Percentiles rank a stretch among this genome's conserved stretches.
These are phyloP conservation scores for Naematelia encephala DNA, from an alignment of 768 basidiomycete genomes.

Conservation along the genomic window DNA sequence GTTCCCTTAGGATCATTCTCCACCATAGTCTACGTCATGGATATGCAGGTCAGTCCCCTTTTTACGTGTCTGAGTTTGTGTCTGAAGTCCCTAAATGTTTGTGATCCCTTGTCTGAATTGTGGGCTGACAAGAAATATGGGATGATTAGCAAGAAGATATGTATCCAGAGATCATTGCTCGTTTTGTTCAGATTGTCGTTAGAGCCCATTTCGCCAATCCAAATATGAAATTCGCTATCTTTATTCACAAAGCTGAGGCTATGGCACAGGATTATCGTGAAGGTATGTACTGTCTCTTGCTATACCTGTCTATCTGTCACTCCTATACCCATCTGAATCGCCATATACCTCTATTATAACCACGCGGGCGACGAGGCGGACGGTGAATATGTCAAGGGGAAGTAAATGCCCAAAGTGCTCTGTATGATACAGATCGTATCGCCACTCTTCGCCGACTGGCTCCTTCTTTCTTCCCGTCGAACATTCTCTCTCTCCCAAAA, in stretches of 20 bases:
- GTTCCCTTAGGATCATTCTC: constrained; percentile 72
- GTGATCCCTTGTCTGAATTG: constrained; percentile 6
- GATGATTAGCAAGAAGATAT: constrained; percentile 54
- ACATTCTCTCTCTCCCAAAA: too few species aligned
- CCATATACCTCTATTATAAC: too few species aligned
- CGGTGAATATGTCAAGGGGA: too few species aligned
- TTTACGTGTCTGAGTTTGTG: not conserved
- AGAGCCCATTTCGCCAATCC: constrained; percentile 73
- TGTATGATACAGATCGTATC: too few species aligned
- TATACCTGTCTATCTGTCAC: too few species aligned
- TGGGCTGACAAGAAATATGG: too few species aligned
- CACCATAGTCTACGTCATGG: constrained; percentile 87
- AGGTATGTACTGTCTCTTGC: constrained; percentile 14
- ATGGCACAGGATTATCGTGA: constrained; percentile 82
- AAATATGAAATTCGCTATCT: constrained; percentile 76
- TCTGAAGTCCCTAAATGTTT: not conserved
- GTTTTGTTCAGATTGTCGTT: constrained; percentile 75
- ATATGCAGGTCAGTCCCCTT: constrained; percentile 69
- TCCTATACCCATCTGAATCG: too few species aligned
- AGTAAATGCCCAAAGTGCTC: too few species aligned
- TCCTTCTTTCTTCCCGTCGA: too few species aligned
- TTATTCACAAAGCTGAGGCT: constrained; percentile 92
- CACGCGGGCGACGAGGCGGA: too few species aligned
- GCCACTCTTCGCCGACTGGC: too few species aligned
- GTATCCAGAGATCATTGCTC: constrained; percentile 77